A percentile compares a stretch with the other conserved stretches of the same genome.
Evolutionary conservation across 345 rosid species (phyloP).

Genomic region (Viola odorata): DNA sequence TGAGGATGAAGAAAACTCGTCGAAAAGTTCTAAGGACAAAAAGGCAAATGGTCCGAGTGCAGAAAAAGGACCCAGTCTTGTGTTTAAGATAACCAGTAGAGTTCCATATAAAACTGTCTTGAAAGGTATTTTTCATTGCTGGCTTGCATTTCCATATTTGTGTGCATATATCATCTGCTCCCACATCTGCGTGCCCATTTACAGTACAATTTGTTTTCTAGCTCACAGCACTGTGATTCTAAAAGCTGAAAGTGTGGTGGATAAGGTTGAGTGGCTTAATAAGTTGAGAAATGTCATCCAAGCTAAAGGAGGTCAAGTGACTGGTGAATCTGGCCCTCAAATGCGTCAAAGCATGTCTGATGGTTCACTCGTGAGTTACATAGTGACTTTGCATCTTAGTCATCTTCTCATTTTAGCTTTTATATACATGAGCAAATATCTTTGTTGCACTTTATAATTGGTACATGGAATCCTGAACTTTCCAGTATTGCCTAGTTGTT

Average conservation of each 20-base stretch:
- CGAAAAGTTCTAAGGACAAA: slow-evolving; percentile 83
- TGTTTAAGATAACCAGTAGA: slow-evolving; percentile 77
- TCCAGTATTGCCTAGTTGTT: neutral
- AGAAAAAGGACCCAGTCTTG: slow-evolving; percentile 56
- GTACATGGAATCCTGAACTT: neutral
- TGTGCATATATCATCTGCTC: neutral
- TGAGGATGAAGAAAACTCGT: slow-evolving; percentile 68
- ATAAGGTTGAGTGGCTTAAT: slow-evolving; percentile 82
- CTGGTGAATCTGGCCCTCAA: slow-evolving; percentile 43
- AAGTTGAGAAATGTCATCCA: slow-evolving; percentile 66
- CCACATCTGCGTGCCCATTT: neutral
- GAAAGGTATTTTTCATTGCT: slow-evolving; percentile 48
- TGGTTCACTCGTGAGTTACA: slow-evolving; percentile 86
- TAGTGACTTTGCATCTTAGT: too few species aligned
- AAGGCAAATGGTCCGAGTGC: slow-evolving; percentile 76
- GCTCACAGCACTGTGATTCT: slow-evolving; percentile 82
- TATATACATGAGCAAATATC: too few species aligned
- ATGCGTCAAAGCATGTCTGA: slow-evolving; percentile 95
- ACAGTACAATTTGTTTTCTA: slow-evolving; percentile 29
- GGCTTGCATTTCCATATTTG: slow-evolving; percentile 5
- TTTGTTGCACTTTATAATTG: neutral
- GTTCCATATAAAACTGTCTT: slow-evolving; percentile 89
- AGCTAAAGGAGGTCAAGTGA: slow-evolving; percentile 60
- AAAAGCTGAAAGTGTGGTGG: slow-evolving; percentile 82
- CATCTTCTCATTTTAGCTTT: neutral